Percentiles rank a stretch among this genome's conserved stretches.
Conservation (phyloP, 2,329 filamentous ascomycete genomes). For the Trematosphaeria pertusa region DNA sequence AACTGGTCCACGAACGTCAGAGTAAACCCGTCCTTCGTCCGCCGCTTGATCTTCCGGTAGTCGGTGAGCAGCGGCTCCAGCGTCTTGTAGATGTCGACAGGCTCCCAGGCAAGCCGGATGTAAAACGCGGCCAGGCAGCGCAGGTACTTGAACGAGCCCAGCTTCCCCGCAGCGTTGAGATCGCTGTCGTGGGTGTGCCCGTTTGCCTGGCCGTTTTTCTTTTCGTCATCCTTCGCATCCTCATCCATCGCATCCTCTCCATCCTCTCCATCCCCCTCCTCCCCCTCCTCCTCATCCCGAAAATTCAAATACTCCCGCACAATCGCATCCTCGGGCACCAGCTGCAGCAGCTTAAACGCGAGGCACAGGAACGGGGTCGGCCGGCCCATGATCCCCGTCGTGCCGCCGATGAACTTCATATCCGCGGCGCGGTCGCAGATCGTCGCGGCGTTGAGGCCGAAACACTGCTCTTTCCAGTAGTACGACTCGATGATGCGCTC, state of each 20-base stretch:
- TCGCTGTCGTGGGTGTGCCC: conserved; percentile 21
- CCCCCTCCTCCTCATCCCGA: conserved; percentile 31
- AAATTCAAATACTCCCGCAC: conserved; percentile 80
- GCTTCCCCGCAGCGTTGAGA: conserved; percentile 36
- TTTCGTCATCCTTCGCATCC: conserved; percentile 44
- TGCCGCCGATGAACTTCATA: conserved; percentile 84
- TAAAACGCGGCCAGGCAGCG: conserved; percentile 92
- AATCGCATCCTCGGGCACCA: conserved; percentile 80
- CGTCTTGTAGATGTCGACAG: conserved; percentile 78
- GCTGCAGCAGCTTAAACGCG: conserved; percentile 90
- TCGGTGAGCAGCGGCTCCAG: conserved; percentile 87
- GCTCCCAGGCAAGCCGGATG: conserved; percentile 82
- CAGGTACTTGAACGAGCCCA: conserved; percentile 73
- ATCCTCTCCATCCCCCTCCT: conserved; percentile 44
- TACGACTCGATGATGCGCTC: conserved; percentile 95
- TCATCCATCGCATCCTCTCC: conserved; percentile 24
- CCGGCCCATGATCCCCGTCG: conserved; percentile 81
- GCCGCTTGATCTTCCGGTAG: conserved; percentile 79
- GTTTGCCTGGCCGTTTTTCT: conserved; percentile 4
- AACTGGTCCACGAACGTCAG: conserved; percentile 91
- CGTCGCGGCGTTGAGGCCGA: conserved; percentile 83
- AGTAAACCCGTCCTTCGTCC: conserved; percentile 74
- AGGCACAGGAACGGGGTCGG: conserved; percentile 94
- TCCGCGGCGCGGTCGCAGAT: conserved; percentile 89
- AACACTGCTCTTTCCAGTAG: conserved; percentile 99